Conservation (phyloP, 2,329 filamentous ascomycete genomes). For the Onygenales sp. region DNA sequence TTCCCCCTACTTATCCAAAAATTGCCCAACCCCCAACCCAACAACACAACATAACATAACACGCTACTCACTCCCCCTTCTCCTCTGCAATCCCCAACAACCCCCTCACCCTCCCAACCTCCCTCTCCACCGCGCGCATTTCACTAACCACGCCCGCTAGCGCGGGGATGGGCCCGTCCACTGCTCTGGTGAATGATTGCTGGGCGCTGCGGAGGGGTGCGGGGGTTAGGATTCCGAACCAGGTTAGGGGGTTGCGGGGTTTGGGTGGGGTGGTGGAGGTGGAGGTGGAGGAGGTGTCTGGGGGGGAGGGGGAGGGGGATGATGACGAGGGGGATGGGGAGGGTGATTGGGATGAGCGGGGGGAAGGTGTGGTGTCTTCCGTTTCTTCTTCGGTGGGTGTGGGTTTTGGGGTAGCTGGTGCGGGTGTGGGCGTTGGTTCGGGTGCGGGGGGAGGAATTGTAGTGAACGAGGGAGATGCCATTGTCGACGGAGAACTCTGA, state of each 20-base stretch:
- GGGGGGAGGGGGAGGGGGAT: too few species aligned
- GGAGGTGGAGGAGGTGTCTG: too few species aligned
- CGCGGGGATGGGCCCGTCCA: constrained; percentile 27
- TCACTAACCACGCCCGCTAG: constrained; percentile 29
- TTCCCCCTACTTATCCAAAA: too few species aligned
- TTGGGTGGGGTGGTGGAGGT: neutral
- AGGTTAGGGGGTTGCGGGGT: constrained; percentile 33
- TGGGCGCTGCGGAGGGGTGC: constrained; percentile 36
- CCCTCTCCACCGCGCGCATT: constrained; percentile 32
- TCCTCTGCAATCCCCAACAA: neutral
- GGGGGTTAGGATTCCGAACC: constrained; percentile 42
- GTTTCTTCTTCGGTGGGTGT: neutral
- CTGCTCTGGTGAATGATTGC: constrained; percentile 30
- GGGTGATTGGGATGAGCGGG: constrained; percentile 24
- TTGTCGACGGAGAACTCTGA: too few species aligned
- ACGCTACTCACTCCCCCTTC: neutral
- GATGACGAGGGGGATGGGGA: too few species aligned
- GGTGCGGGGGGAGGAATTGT: too few species aligned
- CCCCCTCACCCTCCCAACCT: constrained; percentile 22
- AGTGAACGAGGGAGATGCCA: too few species aligned
- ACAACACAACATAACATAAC: too few species aligned
- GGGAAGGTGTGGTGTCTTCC: neutral
- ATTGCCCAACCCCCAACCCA: too few species aligned
- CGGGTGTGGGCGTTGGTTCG: too few species aligned
- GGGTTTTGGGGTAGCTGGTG: neutral